Percentiles rank a stretch among this genome's conserved stretches.
phyloP scores from a whole-genome alignment of 257 asterid species.

The Solanum sitiens region DNA sequence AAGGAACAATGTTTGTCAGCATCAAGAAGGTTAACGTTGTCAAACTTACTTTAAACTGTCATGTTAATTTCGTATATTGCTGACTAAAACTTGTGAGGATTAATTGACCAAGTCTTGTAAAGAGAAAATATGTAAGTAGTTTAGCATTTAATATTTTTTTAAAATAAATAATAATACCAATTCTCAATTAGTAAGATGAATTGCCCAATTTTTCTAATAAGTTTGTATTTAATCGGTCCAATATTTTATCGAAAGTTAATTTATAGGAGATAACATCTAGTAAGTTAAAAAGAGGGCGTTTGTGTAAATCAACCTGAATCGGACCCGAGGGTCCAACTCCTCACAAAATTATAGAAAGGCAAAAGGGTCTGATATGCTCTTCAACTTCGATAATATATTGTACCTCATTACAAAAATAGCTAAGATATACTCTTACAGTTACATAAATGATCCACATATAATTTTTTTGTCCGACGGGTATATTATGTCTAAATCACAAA shows the following conservation, averaged over 20 bases:
- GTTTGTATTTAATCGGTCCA: neutral
- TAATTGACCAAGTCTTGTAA: neutral
- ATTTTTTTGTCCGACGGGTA: neutral
- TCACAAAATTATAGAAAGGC: neutral
- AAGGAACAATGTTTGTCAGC: neutral
- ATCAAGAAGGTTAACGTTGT: neutral
- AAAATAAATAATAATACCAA: neutral
- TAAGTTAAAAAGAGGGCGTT: neutral
- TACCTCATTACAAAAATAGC: rapidly evolving
- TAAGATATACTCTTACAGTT: no score
- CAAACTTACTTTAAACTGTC: neutral
- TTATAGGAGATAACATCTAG: neutral
- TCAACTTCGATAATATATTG: no score
- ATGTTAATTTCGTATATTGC: neutral
- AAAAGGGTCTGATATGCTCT: neutral
- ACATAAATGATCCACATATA: no score
- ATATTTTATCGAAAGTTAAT: neutral
- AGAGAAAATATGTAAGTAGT: neutral
- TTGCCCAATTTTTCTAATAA: neutral
- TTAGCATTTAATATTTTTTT: neutral
- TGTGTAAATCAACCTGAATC: neutral
- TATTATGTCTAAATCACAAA: no score
- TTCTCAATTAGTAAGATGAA: neutral
- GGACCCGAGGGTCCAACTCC: neutral
- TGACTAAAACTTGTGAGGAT: neutral